Base-by-base conservation (phyloP, 768 basidiomycete genomes). In the Xerocomus brunneocitrinus region DNA sequence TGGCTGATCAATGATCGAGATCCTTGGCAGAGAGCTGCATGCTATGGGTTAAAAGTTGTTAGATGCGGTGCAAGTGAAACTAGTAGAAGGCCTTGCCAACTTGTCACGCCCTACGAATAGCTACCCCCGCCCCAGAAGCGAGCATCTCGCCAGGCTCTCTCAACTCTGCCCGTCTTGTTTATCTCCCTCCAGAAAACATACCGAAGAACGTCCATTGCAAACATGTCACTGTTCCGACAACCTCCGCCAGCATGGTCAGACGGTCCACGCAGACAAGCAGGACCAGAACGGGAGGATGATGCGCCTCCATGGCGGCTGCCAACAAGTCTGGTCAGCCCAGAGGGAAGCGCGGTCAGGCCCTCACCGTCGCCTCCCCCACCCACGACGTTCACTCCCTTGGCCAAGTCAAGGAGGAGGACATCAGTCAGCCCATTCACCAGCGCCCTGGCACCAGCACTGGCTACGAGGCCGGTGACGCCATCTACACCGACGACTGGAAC, bases 171-270 rank as follows among this genome's bases (percentile, higher is more conserved):
- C n/a, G n/a, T n/a, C n/a, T n/a, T n/a, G n/a, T n/a, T n/a, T n/a
- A n/a, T n/a, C n/a, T n/a, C n/a, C n/a, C n/a, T n/a, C n/a, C n/a
- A n/a, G n/a, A n/a, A n/a, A n/a, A n/a, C n/a, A n/a, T n/a, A n/a
- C n/a, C n/a, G n/a, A n/a, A n/a, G n/a, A n/a, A n/a, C n/a, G n/a
- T n/a, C n/a, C n/a, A n/a, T n/a, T n/a, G n/a, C n/a, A n/a, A n/a
- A n/a, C n/a, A n/a, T n/a, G n/a, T n/a, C n/a, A n/a, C n/a, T n/a
- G n/a, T n/a, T n/a, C n/a, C n/a, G n/a, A n/a, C n/a, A n/a, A n/a
- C n/a, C n/a, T n/a, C n/a, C n/a, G n/a, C n/a, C n/a, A n/a, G 67
- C 95, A 98, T 70, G 91, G 94, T 0, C 90, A 95, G 77, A 95
- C 95, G 7, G 94, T 97, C 1, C 95, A 98, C 64, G 85, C 92